Conservation (phyloP, 129 eudicot genomes). For the Centella asiatica region DNA sequence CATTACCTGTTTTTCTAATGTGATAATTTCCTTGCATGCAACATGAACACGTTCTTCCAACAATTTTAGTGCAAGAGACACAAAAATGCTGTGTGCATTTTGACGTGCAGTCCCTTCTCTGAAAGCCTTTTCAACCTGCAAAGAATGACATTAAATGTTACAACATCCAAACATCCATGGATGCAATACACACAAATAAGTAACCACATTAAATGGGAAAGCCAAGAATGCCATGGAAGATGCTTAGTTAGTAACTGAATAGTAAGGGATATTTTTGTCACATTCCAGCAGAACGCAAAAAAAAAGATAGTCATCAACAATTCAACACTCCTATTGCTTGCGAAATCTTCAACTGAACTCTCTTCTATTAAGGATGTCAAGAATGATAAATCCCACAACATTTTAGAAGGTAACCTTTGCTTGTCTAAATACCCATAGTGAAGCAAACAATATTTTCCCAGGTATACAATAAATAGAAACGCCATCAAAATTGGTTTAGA, state of each 20-base stretch:
- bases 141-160: constrained; percentile 5
- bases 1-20: constrained; percentile 82
- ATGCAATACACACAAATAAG: neutral
- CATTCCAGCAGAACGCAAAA: too few relatives aligned
- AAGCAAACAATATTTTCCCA: neutral
- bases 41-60: constrained; percentile 85
- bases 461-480: neutral
- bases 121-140: constrained; percentile 94
- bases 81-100: constrained; percentile 97
- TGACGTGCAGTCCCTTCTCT: constrained; percentile 99
- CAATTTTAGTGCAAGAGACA: constrained; percentile 78
- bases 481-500: neutral
- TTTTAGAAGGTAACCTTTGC: neutral
- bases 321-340: too few relatives aligned
- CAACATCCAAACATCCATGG: neutral
- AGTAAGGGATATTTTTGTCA: too few relatives aligned
- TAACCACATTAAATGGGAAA: neutral
- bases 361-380: too few relatives aligned
- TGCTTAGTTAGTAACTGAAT: too few relatives aligned
- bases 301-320: too few relatives aligned
- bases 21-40: constrained; percentile 87
- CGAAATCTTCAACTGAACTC: too few relatives aligned
- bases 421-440: neutral
- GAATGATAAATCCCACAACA: neutral
- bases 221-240: too few relatives aligned